Conservation (phyloP, 768 basidiomycete species). For the Xerocomellus amylosporus region DNA sequence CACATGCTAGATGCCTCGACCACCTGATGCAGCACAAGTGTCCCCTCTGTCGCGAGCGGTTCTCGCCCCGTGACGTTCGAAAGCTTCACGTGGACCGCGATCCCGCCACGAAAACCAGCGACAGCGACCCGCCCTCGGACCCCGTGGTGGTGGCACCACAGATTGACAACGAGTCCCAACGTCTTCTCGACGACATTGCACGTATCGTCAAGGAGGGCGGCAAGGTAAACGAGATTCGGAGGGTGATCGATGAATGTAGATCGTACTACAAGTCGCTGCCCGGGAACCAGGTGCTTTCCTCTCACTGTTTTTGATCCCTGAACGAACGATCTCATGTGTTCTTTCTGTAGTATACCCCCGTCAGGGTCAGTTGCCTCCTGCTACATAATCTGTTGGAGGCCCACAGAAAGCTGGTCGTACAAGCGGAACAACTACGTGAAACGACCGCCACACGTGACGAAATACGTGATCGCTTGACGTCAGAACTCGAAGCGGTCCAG, state of each 20-base stretch:
- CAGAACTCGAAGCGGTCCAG: slow-evolving; percentile 37
- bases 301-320: slow-evolving; percentile 8
- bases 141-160: slow-evolving; percentile 13
- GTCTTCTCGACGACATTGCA: slow-evolving; percentile 53
- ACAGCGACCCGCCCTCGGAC: slow-evolving; percentile 22
- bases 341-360: slow-evolving; percentile 44
- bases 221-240: slow-evolving; percentile 46
- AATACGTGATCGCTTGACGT: slow-evolving; percentile 28
- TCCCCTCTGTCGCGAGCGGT: slow-evolving; percentile 61
- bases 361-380: slow-evolving; percentile 48
- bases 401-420: slow-evolving; percentile 40
- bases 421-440: slow-evolving; percentile 32
- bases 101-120: slow-evolving; percentile 30
- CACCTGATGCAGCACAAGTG: slow-evolving; percentile 49
- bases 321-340: slow-evolving; percentile 6
- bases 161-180: slow-evolving; percentile 44
- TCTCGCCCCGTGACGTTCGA: slow-evolving; percentile 44
- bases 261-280: slow-evolving; percentile 47
- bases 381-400: slow-evolving; percentile 50
- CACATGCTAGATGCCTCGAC: slow-evolving; percentile 50
- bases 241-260: slow-evolving; percentile 50
- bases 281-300: slow-evolving; percentile 41
- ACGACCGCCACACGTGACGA: slow-evolving; percentile 33
- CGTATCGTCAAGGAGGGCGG: slow-evolving; percentile 55
- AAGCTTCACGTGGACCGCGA: slow-evolving; percentile 58